A percentile compares a stretch with the other conserved stretches of the same genome.
Conservation (phyloP, 371 early-diverging fungal genomes). For the Rhizomucor miehei region DNA sequence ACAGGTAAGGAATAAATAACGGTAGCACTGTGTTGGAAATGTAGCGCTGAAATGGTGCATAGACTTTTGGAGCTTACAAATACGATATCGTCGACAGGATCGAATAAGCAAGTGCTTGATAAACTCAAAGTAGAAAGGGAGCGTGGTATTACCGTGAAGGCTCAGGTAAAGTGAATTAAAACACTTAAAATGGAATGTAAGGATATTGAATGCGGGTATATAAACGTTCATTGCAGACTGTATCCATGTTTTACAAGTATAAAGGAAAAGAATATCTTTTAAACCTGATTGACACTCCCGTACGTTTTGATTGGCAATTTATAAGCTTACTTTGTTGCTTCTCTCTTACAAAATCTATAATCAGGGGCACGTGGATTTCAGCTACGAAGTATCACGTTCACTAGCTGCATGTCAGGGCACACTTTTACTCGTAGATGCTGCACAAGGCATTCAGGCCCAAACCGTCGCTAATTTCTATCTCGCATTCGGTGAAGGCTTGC, state of each 20-base stretch:
- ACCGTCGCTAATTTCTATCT: slow-evolving; percentile 96
- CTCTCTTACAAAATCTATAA: neutral
- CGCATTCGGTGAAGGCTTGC: slow-evolving; percentile 86
- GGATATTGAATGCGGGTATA: no score
- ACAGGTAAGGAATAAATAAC: slow-evolving; percentile 48
- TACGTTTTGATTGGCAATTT: slow-evolving; percentile 21
- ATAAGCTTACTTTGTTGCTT: neutral
- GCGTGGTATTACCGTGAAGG: slow-evolving; percentile 97
- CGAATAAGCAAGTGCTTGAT: slow-evolving; percentile 91
- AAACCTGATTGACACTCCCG: slow-evolving; percentile 90
- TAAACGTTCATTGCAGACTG: slow-evolving; percentile 66
- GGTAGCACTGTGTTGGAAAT: slow-evolving; percentile 8
- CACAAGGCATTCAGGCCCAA: slow-evolving; percentile 92
- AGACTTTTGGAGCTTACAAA: slow-evolving; percentile 79
- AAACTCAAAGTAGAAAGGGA: slow-evolving; percentile 94
- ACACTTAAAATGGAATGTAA: no score
- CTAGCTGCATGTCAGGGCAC: slow-evolving; percentile 91
- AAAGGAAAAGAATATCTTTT: slow-evolving; percentile 75
- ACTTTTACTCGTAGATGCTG: slow-evolving; percentile 85
- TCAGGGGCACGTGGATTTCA: slow-evolving; percentile 81
- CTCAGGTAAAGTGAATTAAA: slow-evolving; percentile 60
- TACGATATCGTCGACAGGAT: slow-evolving; percentile 65
- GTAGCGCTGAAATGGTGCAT: neutral
- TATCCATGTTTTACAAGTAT: slow-evolving; percentile 82
- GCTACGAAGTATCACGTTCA: slow-evolving; percentile 91